These are phyloP conservation scores for Hypoxylon subgilvum DNA, from an alignment of 495 filamentous ascomycete species.

Conservation along the genomic window DNA sequence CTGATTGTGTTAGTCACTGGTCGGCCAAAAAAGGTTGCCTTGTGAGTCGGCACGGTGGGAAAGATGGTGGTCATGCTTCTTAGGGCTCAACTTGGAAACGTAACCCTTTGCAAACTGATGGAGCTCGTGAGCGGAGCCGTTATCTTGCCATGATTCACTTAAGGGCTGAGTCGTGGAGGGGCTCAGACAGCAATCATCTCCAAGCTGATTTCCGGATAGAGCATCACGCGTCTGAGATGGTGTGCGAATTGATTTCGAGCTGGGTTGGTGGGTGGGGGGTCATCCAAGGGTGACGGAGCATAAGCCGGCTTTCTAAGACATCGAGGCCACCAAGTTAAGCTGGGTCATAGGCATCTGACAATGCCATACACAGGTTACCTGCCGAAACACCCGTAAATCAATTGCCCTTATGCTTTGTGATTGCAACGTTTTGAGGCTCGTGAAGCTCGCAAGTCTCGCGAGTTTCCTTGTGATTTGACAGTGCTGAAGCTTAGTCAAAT, in stretches of 20 bases:
- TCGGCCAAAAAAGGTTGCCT: slow-evolving; percentile 34
- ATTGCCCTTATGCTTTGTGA: slow-evolving; percentile 21
- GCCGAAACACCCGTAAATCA: slow-evolving; percentile 29
- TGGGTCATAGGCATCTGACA: slow-evolving; percentile 42
- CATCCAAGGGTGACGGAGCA: slow-evolving; percentile 25
- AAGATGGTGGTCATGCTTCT: slow-evolving; percentile 42
- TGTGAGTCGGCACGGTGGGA: slow-evolving; percentile 32
- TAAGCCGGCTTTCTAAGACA: slow-evolving; percentile 40
- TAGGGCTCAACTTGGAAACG: slow-evolving; percentile 15
- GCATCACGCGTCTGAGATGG: slow-evolving; percentile 39
- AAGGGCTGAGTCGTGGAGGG: slow-evolving; percentile 33
- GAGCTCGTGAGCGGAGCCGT: slow-evolving; percentile 29
- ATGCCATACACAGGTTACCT: slow-evolving; percentile 28
- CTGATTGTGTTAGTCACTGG: slow-evolving; percentile 39
- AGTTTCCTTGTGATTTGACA: slow-evolving; percentile 37
- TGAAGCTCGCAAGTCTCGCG: slow-evolving; percentile 27
- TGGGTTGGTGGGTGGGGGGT: slow-evolving; percentile 31
- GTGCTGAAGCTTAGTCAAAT: slow-evolving; percentile 29
- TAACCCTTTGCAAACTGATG: slow-evolving; percentile 25
- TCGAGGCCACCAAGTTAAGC: slow-evolving; percentile 30
- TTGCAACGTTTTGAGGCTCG: slow-evolving; percentile 34
- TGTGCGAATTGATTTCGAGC: slow-evolving; percentile 37
- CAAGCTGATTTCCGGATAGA: slow-evolving; percentile 37
- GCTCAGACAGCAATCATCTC: slow-evolving; percentile 22
- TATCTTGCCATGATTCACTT: slow-evolving; percentile 32